Percentiles rank a stretch among this genome's conserved stretches.
Conservation (phyloP, 805 yeast genomes). For the Kockiozyma suomiensis region DNA sequence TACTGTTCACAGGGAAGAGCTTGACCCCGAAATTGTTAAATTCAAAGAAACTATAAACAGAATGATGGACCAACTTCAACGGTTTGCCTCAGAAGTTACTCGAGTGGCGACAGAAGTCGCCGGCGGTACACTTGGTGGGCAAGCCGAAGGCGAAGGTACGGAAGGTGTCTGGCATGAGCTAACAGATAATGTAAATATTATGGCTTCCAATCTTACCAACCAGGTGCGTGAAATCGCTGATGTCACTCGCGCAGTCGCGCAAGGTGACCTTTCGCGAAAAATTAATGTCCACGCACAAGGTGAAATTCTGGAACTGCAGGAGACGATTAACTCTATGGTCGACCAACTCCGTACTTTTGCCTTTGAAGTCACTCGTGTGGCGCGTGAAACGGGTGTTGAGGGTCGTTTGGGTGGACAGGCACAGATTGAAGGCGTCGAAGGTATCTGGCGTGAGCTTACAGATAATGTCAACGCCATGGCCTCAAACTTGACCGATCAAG, state of each 20-base stretch:
- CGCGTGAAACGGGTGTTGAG: conserved; percentile 87
- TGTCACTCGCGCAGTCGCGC: conserved; percentile 85
- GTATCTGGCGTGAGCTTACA: conserved; percentile 84
- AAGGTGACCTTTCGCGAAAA: conserved; percentile 79
- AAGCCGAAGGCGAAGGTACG: conserved; percentile 80
- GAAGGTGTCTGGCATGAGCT: conserved; percentile 87
- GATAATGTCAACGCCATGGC: conserved; percentile 93
- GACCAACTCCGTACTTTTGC: conserved; percentile 82
- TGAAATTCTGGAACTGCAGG: conserved; percentile 80
- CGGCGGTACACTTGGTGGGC: conserved; percentile 87
- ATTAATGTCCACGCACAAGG: conserved; percentile 92
- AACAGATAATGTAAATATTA: conserved; percentile 83
- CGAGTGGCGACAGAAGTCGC: conserved; percentile 89
- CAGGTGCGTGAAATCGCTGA: conserved; percentile 90
- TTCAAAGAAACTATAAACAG: conserved; percentile 81
- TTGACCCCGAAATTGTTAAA: conserved; percentile 76
- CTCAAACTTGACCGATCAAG: conserved; percentile 80
- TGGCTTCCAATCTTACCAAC: conserved; percentile 85
- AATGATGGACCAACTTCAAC: conserved; percentile 85
- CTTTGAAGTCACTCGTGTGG: conserved; percentile 82
- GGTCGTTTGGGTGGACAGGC: conserved; percentile 91
- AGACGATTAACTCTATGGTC: conserved; percentile 87
- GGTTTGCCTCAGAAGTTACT: conserved; percentile 79
- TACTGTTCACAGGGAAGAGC: conserved; percentile 67
- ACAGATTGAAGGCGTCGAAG: conserved; percentile 73